Evolutionary conservation across 2,329 filamentous ascomycete species (phyloP), one percentile per base, ranked within the genome.

Genomic region (Coniochaeta pulveracea): DNA sequence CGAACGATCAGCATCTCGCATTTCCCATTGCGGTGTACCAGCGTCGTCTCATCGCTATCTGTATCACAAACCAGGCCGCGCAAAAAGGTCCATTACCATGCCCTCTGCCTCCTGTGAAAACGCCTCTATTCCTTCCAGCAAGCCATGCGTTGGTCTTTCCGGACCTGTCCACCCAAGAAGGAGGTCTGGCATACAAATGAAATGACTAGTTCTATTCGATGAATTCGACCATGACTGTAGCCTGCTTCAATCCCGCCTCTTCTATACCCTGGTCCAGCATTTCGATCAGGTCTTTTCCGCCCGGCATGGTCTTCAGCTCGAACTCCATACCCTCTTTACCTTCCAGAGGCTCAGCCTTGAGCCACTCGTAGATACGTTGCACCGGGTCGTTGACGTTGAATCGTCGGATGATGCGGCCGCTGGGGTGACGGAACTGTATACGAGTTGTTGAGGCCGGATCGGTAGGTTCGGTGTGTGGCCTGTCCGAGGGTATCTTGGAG

Each of bases 191-290:
- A n/a, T n/a, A 37, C 30, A 36, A 40, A 39, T 33, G 31, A 35
- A 26, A 29, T 23, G n/a, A n/a, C n/a, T n/a, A n/a, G n/a, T n/a
- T 41, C 25, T 72, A 66, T 54, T 84, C 79, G 37, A 83, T 57
- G 49, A 86, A 93, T 55, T 95, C 91, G 44, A 98, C 80, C 85
- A 95, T 95, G 6, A 98, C 80, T 0, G 86, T 94, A 4, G 82
- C 86, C 50, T 93, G 89, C 64, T 91, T 93, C 46, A 98, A 57
- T 0, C 88, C 85, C 0, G 81, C 85, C 49, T 85, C 80, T 44
- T 75, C 75, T 39, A 98, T 82, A 1, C 76, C 84, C 42, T 69
- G 61, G 30, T 86, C 79, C 31, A 95, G 63, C 35, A 66, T 60
- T 12, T 81, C 77, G 26, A 95, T 80, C 38, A 98, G 59, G 48